A percentile compares a stretch with the other conserved stretches of the same genome.
These are phyloP conservation scores for cucumber (Cucumis sativus) DNA, from an alignment of 306 rosid genomes.

Conservation along the genomic window DNA sequence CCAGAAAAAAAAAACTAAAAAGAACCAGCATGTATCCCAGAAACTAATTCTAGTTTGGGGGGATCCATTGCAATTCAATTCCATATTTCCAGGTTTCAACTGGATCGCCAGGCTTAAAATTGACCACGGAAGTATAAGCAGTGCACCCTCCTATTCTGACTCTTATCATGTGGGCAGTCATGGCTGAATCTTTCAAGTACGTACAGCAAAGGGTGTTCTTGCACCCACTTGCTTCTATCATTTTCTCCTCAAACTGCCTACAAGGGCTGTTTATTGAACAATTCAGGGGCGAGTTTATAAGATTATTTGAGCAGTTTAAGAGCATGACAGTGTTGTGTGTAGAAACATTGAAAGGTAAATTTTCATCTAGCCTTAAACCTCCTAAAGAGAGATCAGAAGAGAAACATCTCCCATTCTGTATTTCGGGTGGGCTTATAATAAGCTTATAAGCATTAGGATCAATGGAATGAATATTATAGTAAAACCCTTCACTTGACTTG, in stretches of 20 bases:
- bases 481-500: slow-evolving; percentile 39
- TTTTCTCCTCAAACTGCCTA: slow-evolving; percentile 41
- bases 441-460: slow-evolving; percentile 29
- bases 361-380: slow-evolving; percentile 49
- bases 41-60: slow-evolving; percentile 22
- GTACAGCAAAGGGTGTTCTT: slow-evolving; percentile 56
- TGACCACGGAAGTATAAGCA: slow-evolving; percentile 63
- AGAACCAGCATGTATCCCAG: neutral
- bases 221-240: slow-evolving; percentile 40
- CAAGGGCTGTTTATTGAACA: slow-evolving; percentile 61
- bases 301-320: slow-evolving; percentile 42
- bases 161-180: slow-evolving; percentile 62
- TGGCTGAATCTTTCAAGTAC: slow-evolving; percentile 69
- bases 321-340: slow-evolving; percentile 59
- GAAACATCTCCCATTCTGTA: slow-evolving; percentile 29
- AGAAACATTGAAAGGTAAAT: slow-evolving; percentile 59
- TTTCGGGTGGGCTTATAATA: slow-evolving; percentile 42
- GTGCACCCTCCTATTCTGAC: slow-evolving; percentile 57
- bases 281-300: slow-evolving; percentile 59
- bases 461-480: slow-evolving; percentile 56
- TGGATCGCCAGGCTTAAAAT: slow-evolving; percentile 30
- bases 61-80: slow-evolving; percentile 68
- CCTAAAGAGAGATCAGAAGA: slow-evolving; percentile 44
- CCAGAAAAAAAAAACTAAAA: neutral
- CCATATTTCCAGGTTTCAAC: slow-evolving; percentile 65